phyloP scores from a whole-genome alignment of 306 rosid species.

The Lablab purpureus region DNA sequence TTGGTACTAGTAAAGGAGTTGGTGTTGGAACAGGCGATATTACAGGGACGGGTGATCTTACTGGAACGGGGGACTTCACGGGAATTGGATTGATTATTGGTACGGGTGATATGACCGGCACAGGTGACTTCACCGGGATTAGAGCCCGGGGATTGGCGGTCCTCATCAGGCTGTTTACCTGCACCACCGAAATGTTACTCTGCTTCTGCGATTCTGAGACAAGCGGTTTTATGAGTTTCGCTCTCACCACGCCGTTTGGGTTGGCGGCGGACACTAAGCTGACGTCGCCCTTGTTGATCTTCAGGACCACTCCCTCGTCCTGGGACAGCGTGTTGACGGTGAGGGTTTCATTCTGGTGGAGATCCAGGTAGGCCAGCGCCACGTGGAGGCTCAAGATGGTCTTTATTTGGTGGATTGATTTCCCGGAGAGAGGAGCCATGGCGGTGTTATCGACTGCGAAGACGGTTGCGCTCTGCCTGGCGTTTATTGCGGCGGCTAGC shows the following conservation, averaged over 20 bases:
- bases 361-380: constrained; percentile 47
- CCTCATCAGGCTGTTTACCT: constrained; percentile 46
- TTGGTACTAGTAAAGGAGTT: not conserved
- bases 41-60: not conserved
- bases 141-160: not conserved
- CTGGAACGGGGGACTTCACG: not conserved
- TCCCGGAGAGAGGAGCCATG: constrained; percentile 45
- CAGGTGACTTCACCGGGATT: not conserved
- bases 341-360: not conserved
- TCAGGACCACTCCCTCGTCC: constrained; percentile 42
- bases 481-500: constrained; percentile 39
- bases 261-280: constrained; percentile 38
- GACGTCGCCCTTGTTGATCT: constrained; percentile 38
- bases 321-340: constrained; percentile 47
- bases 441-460: constrained; percentile 51
- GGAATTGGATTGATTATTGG: not conserved
- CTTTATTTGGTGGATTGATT: constrained; percentile 48
- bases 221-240: constrained; percentile 34
- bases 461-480: constrained; percentile 40
- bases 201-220: constrained; percentile 40
- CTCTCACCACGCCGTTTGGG: not conserved
- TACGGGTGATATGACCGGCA: not conserved
- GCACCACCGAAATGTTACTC: constrained; percentile 50
- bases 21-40: not conserved
- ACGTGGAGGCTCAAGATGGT: constrained; percentile 53